phyloP scores from a whole-genome alignment of 2,329 filamentous ascomycete species.

The Calonectria hawksworthii region DNA sequence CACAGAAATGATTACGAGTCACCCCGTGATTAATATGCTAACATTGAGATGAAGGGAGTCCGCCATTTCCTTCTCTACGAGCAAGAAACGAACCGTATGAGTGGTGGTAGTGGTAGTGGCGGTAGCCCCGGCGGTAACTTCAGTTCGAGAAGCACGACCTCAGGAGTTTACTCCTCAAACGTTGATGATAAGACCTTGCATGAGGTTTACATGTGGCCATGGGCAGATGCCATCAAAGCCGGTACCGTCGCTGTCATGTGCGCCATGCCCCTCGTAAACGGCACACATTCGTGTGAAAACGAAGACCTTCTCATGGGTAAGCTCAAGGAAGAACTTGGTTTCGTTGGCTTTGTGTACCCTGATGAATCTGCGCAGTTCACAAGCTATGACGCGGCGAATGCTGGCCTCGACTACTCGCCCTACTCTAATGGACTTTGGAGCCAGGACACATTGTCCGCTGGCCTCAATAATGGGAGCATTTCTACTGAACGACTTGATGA shows the following conservation, averaged over 20 bases:
- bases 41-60: background rate
- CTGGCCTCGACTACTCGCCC: conserved; percentile 2
- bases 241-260: background rate
- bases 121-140: background rate
- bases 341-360: conserved; percentile 77
- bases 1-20: background rate
- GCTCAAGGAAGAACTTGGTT: conserved; percentile 79
- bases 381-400: background rate
- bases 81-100: conserved; percentile 2
- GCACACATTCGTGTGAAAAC: background rate
- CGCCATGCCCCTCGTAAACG: background rate
- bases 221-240: background rate
- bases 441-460: background rate
- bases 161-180: background rate
- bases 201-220: conserved; percentile 6
- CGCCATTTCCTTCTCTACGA: background rate
- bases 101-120: background rate
- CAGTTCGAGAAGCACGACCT: background rate
- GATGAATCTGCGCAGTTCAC: conserved; percentile 54
- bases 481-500: background rate
- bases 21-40: background rate
- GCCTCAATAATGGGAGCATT: background rate
- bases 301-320: conserved; percentile 73
- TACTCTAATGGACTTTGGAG: background rate
- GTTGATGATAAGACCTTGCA: background rate